phyloP scores from a whole-genome alignment of 2,329 filamentous ascomycete species.

The Cercospora sp. region DNA sequence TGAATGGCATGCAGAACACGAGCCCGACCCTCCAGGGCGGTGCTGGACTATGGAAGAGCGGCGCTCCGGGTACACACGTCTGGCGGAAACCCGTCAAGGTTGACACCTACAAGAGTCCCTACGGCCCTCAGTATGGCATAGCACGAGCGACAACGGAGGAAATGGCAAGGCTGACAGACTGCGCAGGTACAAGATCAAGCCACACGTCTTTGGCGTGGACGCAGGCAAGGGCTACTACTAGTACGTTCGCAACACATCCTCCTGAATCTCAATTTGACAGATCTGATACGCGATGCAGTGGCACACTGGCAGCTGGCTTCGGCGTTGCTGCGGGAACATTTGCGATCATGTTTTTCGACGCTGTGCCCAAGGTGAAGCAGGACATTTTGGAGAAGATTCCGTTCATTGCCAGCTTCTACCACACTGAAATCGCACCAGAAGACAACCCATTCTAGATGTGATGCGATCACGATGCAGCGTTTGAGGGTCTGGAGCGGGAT shows the following conservation, averaged over 20 bases:
- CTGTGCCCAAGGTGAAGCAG: slow-evolving; percentile 49
- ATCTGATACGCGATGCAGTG: slow-evolving; percentile 39
- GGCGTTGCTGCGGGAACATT: slow-evolving; percentile 59
- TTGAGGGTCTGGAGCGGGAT: background rate
- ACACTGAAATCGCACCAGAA: slow-evolving; percentile 60
- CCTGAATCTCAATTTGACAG: background rate
- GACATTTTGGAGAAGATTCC: slow-evolving; percentile 56
- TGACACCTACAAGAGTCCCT: slow-evolving; percentile 57
- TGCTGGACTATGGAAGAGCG: slow-evolving; percentile 17
- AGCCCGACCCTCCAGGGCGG: slow-evolving; percentile 19
- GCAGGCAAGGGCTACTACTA: slow-evolving; percentile 12
- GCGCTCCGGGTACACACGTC: slow-evolving; percentile 34
- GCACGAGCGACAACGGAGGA: background rate
- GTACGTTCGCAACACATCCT: slow-evolving; percentile 1
- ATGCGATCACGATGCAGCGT: slow-evolving; percentile 2
- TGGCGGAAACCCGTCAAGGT: slow-evolving; percentile 42
- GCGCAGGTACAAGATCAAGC: slow-evolving; percentile 51
- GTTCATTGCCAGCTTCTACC: slow-evolving; percentile 58
- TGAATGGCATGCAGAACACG: slow-evolving; percentile 18
- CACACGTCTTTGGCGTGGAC: slow-evolving; percentile 50
- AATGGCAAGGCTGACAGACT: slow-evolving; percentile 8
- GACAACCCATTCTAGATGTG: slow-evolving; percentile 58
- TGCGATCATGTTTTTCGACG: slow-evolving; percentile 65
- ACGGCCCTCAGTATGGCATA: slow-evolving; percentile 56
- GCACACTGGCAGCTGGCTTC: slow-evolving; percentile 54